Base-by-base conservation (phyloP, 2,329 filamentous ascomycete genomes). In the Stenocarpella maydis region DNA sequence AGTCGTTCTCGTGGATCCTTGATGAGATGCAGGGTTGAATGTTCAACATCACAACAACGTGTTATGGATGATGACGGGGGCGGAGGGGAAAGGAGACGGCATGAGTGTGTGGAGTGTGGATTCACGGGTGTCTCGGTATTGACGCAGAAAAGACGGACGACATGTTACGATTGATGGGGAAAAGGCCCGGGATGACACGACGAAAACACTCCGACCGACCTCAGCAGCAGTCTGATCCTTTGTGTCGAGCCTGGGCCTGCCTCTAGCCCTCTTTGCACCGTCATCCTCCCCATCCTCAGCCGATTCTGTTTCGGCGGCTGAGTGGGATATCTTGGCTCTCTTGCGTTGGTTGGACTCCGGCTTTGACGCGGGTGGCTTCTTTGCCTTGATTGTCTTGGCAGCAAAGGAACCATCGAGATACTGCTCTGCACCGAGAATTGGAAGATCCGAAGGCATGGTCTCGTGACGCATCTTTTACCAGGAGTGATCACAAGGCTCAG, bases 181-280 rank as follows among this genome's bases (percentile, higher is more conserved):
- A 19, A 19, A 68, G 49, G 64, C 64, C 53, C 52, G 68, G 65
- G 52, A 72, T 63, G 67, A 65, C 65, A 69, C 53, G 26, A 45
- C 66, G 60, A 61, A 73, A 70, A 12, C n/a, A 43, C 53, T 64
- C 55, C 70, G 49, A 89, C 91, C 87, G 81, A 94, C 92, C 82
- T 95, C 93, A 66, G 88, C 89, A 71, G 92, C 89, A 28, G 91
- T 94, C 79, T 93, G 89, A 79, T 95, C 92, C 71, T 89, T 89
- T n/a, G 89, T 88, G 73, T 95, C 90, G 19, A 96, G 84, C 63
- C 92, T 84, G 7, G 93, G 93, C 67, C 93, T 86, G 9, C 93
- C 93, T 76, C 93, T 85, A 21, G 88, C 83, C 74, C 91, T 88
- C 77, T 88, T 90, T 74, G 83, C 84, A 58, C 83, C 82, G 63